A percentile compares a stretch with the other conserved stretches of the same genome.
phyloP scores from a whole-genome alignment of 2,329 filamentous ascomycete genomes.

The Ustulina deusta region DNA sequence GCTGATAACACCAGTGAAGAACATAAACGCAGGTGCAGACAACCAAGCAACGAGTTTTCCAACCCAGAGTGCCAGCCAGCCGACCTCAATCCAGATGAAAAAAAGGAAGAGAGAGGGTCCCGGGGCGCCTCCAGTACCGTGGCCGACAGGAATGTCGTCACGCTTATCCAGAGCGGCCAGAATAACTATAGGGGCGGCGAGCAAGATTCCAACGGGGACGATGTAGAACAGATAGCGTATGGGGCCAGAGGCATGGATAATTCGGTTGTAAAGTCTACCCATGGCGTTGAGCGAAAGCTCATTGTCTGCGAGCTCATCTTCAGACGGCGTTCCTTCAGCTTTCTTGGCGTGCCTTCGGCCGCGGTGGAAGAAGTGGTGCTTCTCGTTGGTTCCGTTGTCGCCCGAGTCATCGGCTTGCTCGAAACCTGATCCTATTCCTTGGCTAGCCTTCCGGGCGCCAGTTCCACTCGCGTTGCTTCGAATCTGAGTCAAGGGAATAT shows the following conservation, averaged over 20 bases:
- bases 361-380: slow-evolving; percentile 58
- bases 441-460: slow-evolving; percentile 63
- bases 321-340: slow-evolving; percentile 55
- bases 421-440: slow-evolving; percentile 52
- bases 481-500: slow-evolving; percentile 56
- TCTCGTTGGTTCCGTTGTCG: slow-evolving; percentile 57
- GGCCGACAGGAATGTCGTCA: slow-evolving; percentile 56
- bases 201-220: slow-evolving; percentile 69
- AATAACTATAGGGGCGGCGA: slow-evolving; percentile 72
- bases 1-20: slow-evolving; percentile 76
- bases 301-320: slow-evolving; percentile 61
- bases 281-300: slow-evolving; percentile 72
- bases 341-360: slow-evolving; percentile 63
- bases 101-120: slow-evolving; percentile 69
- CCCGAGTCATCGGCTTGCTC: slow-evolving; percentile 49
- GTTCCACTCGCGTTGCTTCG: slow-evolving; percentile 64
- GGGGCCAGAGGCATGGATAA: slow-evolving; percentile 72
- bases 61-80: slow-evolving; percentile 75
- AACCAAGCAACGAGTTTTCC: slow-evolving; percentile 73
- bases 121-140: slow-evolving; percentile 43
- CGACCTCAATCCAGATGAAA: slow-evolving; percentile 76
- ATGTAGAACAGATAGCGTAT: slow-evolving; percentile 77
- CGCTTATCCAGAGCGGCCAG: slow-evolving; percentile 59
- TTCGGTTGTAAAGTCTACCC: slow-evolving; percentile 73
- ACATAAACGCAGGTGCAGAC: slow-evolving; percentile 73